Evolutionary conservation across 2,329 filamentous ascomycete species (phyloP).

Genomic region (Chrysosporium keratinophilum): DNA sequence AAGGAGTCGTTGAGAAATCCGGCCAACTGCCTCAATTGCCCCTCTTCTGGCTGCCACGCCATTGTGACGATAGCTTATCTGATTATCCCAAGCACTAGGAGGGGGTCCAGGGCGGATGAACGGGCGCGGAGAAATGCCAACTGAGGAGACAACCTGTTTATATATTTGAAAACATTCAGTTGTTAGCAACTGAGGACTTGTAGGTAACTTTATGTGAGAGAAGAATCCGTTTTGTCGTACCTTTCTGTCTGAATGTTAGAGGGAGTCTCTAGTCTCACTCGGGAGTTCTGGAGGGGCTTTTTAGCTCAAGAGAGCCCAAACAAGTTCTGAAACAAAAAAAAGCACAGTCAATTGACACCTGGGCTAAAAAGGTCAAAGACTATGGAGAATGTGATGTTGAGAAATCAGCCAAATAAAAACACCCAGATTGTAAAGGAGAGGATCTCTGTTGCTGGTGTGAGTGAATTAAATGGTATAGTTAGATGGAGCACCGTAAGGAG

Average conservation of each 20-base stretch:
- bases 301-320: conserved; percentile 7
- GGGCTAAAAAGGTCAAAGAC: not conserved
- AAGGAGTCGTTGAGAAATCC: conserved; percentile 85
- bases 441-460: not conserved
- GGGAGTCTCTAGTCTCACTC: not conserved
- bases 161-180: not conserved
- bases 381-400: not conserved
- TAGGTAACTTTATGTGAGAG: not conserved
- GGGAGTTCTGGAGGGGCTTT: conserved; percentile 6
- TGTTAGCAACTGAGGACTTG: not conserved
- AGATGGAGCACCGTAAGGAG: not conserved
- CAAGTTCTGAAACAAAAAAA: conserved; percentile 11
- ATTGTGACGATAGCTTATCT: conserved; percentile 42
- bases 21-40: conserved; percentile 80
- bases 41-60: conserved; percentile 85
- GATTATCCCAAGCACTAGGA: not conserved
- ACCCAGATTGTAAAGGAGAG: not conserved
- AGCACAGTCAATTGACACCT: not conserved
- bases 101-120: not conserved
- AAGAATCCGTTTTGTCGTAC: not conserved
- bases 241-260: not conserved
- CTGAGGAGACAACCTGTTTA: too few species aligned
- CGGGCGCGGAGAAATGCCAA: not conserved
- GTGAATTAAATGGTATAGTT: conserved; percentile 6
- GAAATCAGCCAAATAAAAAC: not conserved